These are phyloP conservation scores for Draba incana DNA, from an alignment of 345 rosid genomes.

Conservation along the genomic window DNA sequence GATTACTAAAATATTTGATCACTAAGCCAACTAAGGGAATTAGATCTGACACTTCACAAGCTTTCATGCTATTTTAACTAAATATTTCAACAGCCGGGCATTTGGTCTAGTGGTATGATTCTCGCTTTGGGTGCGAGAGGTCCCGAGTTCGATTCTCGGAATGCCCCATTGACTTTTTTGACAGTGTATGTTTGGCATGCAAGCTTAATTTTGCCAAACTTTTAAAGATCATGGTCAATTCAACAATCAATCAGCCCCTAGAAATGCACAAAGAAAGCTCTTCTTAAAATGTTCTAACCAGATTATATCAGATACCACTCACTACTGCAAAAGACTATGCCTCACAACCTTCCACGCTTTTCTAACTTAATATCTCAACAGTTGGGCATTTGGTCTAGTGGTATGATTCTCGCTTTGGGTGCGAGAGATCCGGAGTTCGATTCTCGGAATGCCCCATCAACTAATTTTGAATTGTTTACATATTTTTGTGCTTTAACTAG, in stretches of 20 bases:
- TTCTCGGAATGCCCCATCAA: constrained; percentile 72
- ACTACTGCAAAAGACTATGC: neutral
- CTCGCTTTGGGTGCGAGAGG: constrained; percentile 88
- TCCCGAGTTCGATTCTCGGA: constrained; percentile 93
- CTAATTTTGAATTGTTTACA: neutral
- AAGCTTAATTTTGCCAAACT: neutral
- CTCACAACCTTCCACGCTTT: too few species aligned
- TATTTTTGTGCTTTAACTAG: neutral
- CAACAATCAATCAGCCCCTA: neutral
- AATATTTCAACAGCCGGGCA: constrained; percentile 43
- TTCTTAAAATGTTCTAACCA: neutral
- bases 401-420: constrained; percentile 95
- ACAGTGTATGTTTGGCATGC: neutral
- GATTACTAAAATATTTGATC: constrained; percentile 6
- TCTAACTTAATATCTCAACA: neutral
- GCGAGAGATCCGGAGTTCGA: constrained; percentile 86
- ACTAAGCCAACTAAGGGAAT: neutral
- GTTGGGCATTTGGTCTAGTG: constrained; percentile 83
- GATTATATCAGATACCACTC: neutral
- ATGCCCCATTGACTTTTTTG: constrained; percentile 25
- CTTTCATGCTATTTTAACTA: neutral
- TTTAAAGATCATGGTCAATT: constrained; percentile 13
- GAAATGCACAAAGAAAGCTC: neutral
- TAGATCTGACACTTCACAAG: constrained; percentile 6
- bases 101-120: constrained; percentile 86